Evolutionary conservation across 768 basidiomycete species (phyloP), one percentile per base, ranked within the genome.

Genomic region (Trametes cingulata): DNA sequence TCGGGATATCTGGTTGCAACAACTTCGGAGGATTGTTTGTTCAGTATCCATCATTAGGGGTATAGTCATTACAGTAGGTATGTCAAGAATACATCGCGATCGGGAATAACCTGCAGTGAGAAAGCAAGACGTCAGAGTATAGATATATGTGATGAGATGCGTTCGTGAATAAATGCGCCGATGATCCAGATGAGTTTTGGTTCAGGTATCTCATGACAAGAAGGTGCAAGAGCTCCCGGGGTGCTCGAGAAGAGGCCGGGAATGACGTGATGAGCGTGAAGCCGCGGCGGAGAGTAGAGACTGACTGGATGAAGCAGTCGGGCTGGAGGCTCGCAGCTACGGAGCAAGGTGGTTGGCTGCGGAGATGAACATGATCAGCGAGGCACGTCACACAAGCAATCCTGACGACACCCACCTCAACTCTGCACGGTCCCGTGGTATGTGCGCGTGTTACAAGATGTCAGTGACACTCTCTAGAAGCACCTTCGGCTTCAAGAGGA

Each of bases 401-500:
- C n/a, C 19, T 22, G 33, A 17, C 14, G 12, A 8, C 50, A 25
- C 56, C 41, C 40, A 57, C 56, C 56, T 41, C 14, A n/a, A 33
- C 15, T 45, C 22, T 39, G 20, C 19, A 0, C 22, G 17, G 15
- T 9, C 43, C 27, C 19, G 37, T 37, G 19, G 12, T 15, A 19
- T 14, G 24, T 10, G 12, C 22, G 46, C 46, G 46, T 24, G 35
- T 67, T 58, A 68, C 52, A 71, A 48, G 29, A 71, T 60, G 10
- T 68, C 65, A 7, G 52, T 56, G 13, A 69, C 67, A 19, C 66
- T 67, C 52, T 72, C 69, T 17, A 72, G 56, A 19, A 72, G 61
- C 25, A 72, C 71, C 52, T 68, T 72, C 8, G 71, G 71, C 61
- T 69, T 72, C 43, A 72, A 37, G 14, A 72, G 63, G 47, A 70